Evolutionary conservation across 345 rosid genomes (phyloP), one percentile per base, ranked within the genome.

Genomic region (Moringa oleifera): DNA sequence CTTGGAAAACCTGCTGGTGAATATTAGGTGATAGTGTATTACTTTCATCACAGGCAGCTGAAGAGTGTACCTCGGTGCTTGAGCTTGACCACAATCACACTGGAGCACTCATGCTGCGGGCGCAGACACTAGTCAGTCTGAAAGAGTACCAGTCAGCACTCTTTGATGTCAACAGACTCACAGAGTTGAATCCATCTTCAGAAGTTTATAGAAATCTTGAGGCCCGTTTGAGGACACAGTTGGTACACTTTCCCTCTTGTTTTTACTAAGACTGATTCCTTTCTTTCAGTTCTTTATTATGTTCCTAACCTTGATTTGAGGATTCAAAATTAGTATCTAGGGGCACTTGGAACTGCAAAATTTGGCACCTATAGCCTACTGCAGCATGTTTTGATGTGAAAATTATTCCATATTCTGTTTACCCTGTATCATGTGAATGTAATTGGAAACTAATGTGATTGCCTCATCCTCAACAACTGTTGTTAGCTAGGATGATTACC

Each of bases 21-120:
- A 21, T 23, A 19, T 50, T 4, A 25, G 22, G 16, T 80, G 31
- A 66, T 25, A 50, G 37, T 65, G 37, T 65, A 8, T 56, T 28
- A 15, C 12, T 69, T 71, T 36, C 18, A 31, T 66, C 49, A 49
- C 65, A 93, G 98, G 96, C 98, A 1, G 97, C 94, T 37, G 91
- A 81, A 57, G 98, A 93, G 58, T 93, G 98, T 64, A 86, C 94
- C 1, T 84, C 96, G 18, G 96, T 90, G 73, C 97, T 93, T 16
- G 94, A 88, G 86, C 96, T 93, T 52, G 97, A 90, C 71, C 83
- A 79, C 64, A 68, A 87, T 6, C 98, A 93, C 61, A 81, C 90
- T 6, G 98, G 98, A 50, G 98, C 98, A 0, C 58, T 93, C 80
- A 90, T 90, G 97, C 73, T 93, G 23, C 85, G 98, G 55, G 94